Base-by-base conservation (phyloP, 2,329 filamentous ascomycete genomes). In the Neonectria neomacrospora region DNA sequence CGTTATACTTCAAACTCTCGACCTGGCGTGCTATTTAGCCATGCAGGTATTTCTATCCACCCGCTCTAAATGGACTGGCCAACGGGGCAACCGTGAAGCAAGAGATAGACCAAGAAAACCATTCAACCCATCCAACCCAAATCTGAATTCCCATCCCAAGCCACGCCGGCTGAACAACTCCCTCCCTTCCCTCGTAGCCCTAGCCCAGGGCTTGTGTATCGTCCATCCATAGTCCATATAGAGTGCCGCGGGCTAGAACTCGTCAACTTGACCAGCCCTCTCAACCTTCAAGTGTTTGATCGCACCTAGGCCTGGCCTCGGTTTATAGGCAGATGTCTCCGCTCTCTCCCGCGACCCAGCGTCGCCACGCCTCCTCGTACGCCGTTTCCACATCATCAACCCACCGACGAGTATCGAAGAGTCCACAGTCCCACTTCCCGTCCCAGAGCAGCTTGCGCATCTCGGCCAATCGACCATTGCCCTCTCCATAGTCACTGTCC, bases 391-490 rank as follows among this genome's bases (percentile, higher is more conserved):
- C 80, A 79, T 98, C 94, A 50, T 84, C 81, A 26, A 98, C 95
- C 96, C 96, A 99, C 70, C 96, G 86, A 71, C 84, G 87, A 6
- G 96, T 99, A 78, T 99, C 89, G 76, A 99, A 99, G 45, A 99
- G 83, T 14, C 91, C 91, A 77, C 94, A 97, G 28, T 83, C 88
- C 91, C 93, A 97, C 70, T 95, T 90, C 73, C 88, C 90, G 65
- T 93, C 86, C 81, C 94, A 98, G 11, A 99, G 80, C 72, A 97
- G 82, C 75, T 88, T 91, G 65, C 96, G 88, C 63, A 99, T 82
- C 61, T 96, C 90, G 54, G 89, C 87, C 56, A 99, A 80, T 59
- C 94, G 85, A 1, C 96, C 96, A 10, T 75, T 73, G 2, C 87
- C 87, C 66, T 86, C 78, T 7, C 86, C 85, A 58, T 84, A 83